A percentile compares a stretch with the other conserved stretches of the same genome.
Conservation (phyloP, 805 yeast species). For the Sugiyamaella boreocaroliniensis region DNA sequence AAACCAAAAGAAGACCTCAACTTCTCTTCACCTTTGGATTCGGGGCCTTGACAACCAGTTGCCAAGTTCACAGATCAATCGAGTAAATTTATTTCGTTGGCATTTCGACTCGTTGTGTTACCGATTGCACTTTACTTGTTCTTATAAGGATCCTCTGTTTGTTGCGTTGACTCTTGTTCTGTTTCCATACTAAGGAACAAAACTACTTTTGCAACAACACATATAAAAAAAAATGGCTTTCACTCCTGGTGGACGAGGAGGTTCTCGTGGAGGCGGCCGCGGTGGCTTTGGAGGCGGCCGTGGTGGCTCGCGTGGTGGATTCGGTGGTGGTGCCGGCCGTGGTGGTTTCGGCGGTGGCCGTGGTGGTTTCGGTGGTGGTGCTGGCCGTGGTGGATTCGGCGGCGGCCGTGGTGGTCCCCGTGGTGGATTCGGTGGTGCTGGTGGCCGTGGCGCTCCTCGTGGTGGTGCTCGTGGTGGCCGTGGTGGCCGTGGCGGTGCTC, state of each 20-base stretch:
- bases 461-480: conserved; percentile 48
- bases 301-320: conserved; percentile 37
- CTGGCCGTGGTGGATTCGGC: conserved; percentile 31
- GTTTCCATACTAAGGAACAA: too few relatives aligned
- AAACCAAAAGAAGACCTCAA: neutral
- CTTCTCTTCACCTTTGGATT: neutral
- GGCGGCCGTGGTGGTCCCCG: conserved; percentile 41
- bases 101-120: too few relatives aligned
- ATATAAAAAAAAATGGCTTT: conserved; percentile 54
- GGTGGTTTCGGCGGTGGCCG: conserved; percentile 38
- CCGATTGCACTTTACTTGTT: neutral
- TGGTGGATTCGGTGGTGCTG: conserved; percentile 33
- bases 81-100: neutral
- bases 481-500: conserved; percentile 52
- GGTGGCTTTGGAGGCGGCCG: conserved; percentile 37
- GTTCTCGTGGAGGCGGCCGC: conserved; percentile 34
- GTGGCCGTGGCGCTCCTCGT: conserved; percentile 42
- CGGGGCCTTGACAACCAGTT: neutral
- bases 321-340: conserved; percentile 40
- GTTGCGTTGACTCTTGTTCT: too few relatives aligned
- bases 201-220: neutral
- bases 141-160: too few relatives aligned
- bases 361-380: conserved; percentile 29
- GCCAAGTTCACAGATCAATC: neutral
- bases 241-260: conserved; percentile 51